Base-by-base conservation (phyloP, 495 filamentous ascomycete genomes). In the Penicillium waksmanii region DNA sequence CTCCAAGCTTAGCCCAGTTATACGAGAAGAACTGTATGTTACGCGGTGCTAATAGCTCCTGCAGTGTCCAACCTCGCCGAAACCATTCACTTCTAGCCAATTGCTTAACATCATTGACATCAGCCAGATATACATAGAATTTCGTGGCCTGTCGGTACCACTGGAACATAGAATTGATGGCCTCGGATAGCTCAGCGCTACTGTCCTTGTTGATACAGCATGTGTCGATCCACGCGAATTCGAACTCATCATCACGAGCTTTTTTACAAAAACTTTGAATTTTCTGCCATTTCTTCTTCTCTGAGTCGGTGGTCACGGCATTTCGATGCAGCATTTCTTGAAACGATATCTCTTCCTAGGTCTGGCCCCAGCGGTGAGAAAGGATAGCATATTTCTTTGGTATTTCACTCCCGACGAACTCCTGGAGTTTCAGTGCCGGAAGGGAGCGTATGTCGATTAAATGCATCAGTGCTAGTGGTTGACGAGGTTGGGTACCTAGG, bases 161-260 rank as follows among this genome's bases (percentile, higher is more conserved):
- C 15, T 49, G 53, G 40, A 67, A 77, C 74, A 78, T 78, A 19
- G 73, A 75, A 55, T 75, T 78, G 65, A 80, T 78, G 2, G 73
- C 64, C 47, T 73, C 68, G 10, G 49, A 47, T 0, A 75, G 53
- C 18, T 78, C 74, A 0, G 61, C 58, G n/a, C 58, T 57, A 49
- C 64, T 72, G 10, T 64, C 60, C 48, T 77, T 75, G 60, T 77
- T 69, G 34, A 66, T 66, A 31, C 64, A 66, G 46, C 64, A 66
- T 1, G 58, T 70, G 36, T 77, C 73, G 10, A 76, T 60, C 75
- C 75, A 77, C 0, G 47, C 43, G 9, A 49, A 60, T 9, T 56
- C 2, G 9, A 13, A n/a, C 1, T 13, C n/a, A 10, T 10, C 11
- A 6, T 43, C 6, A 6, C n/a, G n/a, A 6, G 13, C 40, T 13